A percentile compares a stretch with the other conserved stretches of the same genome.
Conservation (phyloP, 1,284 basidiomycete species). For the Sporisorium scitamineum region DNA sequence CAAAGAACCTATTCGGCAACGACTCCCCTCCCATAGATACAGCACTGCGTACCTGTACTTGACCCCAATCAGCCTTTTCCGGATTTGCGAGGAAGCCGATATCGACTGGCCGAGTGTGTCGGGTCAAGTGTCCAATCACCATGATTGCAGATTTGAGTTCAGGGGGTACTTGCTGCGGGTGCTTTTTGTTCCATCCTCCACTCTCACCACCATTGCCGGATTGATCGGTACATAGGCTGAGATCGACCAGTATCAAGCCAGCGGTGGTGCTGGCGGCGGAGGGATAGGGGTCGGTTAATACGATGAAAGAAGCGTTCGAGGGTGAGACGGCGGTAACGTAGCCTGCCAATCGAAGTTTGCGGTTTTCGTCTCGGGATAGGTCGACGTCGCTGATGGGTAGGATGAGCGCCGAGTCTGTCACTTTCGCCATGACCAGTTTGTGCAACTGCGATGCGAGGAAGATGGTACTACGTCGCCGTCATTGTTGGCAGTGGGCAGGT, state of each 20-base stretch:
- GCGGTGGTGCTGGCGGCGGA: too few species aligned
- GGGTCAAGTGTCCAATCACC: conserved; percentile 30
- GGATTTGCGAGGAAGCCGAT: neutral
- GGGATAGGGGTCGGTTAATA: conserved; percentile 22
- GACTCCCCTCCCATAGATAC: neutral
- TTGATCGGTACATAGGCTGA: conserved; percentile 26
- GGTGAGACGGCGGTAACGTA: conserved; percentile 24
- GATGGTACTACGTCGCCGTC: neutral
- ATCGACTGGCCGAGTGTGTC: neutral
- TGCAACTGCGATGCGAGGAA: neutral
- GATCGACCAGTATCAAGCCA: conserved; percentile 29
- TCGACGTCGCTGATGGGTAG: conserved; percentile 40
- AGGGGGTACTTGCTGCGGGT: conserved; percentile 6
- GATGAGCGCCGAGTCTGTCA: conserved; percentile 17
- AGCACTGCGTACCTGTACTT: neutral
- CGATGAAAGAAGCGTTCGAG: conserved; percentile 11
- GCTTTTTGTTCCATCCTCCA: neutral
- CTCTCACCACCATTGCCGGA: neutral
- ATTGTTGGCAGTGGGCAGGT: neutral
- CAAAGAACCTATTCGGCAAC: conserved; percentile 27
- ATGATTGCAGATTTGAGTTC: conserved; percentile 25
- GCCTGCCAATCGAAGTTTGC: conserved; percentile 38
- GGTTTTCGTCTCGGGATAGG: conserved; percentile 8
- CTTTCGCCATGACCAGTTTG: neutral
- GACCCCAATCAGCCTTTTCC: neutral